Conservation (phyloP, 2,329 filamentous ascomycete genomes). For the Fusarium clavum region DNA sequence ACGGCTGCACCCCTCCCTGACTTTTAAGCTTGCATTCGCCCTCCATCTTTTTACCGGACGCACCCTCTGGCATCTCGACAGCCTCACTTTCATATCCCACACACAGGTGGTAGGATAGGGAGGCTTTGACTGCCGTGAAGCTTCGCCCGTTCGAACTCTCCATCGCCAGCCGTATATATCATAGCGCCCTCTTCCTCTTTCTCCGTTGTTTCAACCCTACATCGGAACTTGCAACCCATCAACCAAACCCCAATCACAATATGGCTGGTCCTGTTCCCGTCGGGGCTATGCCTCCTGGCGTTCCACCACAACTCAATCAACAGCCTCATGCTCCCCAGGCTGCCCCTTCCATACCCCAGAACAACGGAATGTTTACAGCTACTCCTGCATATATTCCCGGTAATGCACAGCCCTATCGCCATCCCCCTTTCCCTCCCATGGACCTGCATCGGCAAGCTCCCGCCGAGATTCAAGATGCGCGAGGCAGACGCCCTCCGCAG, state of each 20-base stretch:
- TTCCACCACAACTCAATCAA: slow-evolving; percentile 13
- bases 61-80: slow-evolving; percentile 33
- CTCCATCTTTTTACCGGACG: slow-evolving; percentile 31
- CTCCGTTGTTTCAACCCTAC: not conserved
- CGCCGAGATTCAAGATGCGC: slow-evolving; percentile 52
- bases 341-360: slow-evolving; percentile 7
- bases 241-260: slow-evolving; percentile 13
- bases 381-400: slow-evolving; percentile 16
- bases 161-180: slow-evolving; percentile 31
- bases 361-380: slow-evolving; percentile 2
- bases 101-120: not conserved
- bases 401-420: slow-evolving; percentile 10
- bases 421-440: slow-evolving; percentile 29
- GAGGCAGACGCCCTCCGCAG: slow-evolving; percentile 51
- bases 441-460: slow-evolving; percentile 33
- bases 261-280: slow-evolving; percentile 21
- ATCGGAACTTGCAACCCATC: slow-evolving; percentile 9
- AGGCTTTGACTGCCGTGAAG: not conserved
- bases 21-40: slow-evolving; percentile 24
- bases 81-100: slow-evolving; percentile 35
- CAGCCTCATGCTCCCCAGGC: slow-evolving; percentile 14
- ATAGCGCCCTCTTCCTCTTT: slow-evolving; percentile 18
- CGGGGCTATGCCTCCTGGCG: slow-evolving; percentile 21
- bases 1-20: slow-evolving; percentile 18
- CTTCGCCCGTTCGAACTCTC: not conserved